Evolutionary conservation across 768 basidiomycete genomes (phyloP).

Genomic region (Lepiota venenata): DNA sequence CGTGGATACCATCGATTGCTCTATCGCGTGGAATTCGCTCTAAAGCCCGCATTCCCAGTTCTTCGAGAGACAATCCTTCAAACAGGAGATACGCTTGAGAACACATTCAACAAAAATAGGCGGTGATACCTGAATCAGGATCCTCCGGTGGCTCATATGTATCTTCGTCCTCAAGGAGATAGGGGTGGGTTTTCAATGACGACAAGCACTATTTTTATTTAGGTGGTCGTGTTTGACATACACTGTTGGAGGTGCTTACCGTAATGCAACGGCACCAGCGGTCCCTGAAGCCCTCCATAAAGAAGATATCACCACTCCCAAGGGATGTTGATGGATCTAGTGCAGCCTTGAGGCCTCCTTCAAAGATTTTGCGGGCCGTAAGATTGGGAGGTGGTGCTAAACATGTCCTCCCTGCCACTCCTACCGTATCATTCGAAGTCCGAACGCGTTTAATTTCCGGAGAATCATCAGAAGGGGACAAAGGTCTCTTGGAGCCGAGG

Average conservation of each 20-base stretch:
- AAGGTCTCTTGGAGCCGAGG: constrained; percentile 47
- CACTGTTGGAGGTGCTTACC: constrained; percentile 30
- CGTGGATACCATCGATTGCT: constrained; percentile 80
- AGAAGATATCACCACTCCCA: constrained; percentile 71
- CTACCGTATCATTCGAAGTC: constrained; percentile 17
- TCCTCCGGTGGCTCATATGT: constrained; percentile 86
- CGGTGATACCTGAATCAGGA: constrained; percentile 65
- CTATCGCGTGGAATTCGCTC: constrained; percentile 71
- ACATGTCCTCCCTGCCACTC: constrained; percentile 34
- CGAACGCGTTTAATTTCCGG: constrained; percentile 37
- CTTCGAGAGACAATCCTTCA: constrained; percentile 74
- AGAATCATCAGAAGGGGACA: constrained; percentile 34
- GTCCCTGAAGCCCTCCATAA: constrained; percentile 68
- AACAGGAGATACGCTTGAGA: constrained; percentile 1
- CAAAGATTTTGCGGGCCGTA: constrained; percentile 43
- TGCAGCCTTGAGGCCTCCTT: constrained; percentile 18
- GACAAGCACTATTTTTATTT: constrained; percentile 50
- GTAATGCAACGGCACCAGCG: constrained; percentile 76
- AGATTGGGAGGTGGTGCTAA: constrained; percentile 51
- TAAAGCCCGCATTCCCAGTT: constrained; percentile 79
- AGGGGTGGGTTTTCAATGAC: constrained; percentile 49
- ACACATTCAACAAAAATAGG: not conserved
- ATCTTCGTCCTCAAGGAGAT: constrained; percentile 73
- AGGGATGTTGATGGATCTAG: constrained; percentile 26
- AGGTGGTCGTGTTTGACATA: not conserved